Percentiles rank a stretch among this genome's conserved stretches.
Evolutionary conservation across 768 basidiomycete species (phyloP).

Genomic region (Glaciozyma antarctica): DNA sequence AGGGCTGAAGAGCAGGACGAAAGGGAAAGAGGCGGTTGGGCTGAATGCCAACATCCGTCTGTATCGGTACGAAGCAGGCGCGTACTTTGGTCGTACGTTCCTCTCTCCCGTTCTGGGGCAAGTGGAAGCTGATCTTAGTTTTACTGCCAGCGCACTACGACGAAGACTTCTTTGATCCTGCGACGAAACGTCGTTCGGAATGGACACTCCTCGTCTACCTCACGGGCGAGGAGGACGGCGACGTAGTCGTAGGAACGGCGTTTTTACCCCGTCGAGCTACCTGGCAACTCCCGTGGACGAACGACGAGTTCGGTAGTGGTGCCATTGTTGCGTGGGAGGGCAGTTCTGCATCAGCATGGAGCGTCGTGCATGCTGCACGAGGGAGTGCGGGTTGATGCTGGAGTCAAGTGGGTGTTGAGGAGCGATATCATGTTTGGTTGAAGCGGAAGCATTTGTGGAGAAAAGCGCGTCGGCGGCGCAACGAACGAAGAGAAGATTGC

Average conservation of each 20-base stretch:
- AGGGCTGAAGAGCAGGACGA: background rate
- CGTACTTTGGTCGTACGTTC: conserved; percentile 52
- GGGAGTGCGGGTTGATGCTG: conserved; percentile 48
- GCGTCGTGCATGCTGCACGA: conserved; percentile 43
- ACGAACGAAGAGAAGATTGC: too few species aligned
- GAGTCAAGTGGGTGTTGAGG: conserved; percentile 59
- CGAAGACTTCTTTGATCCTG: conserved; percentile 47
- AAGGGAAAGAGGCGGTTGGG: conserved; percentile 35
- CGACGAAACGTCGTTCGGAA: conserved; percentile 39
- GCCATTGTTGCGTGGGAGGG: conserved; percentile 21
- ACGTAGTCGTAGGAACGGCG: conserved; percentile 51
- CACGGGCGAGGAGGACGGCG: conserved; percentile 61
- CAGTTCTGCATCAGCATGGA: conserved; percentile 50
- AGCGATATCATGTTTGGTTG: conserved; percentile 32
- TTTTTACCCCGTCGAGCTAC: conserved; percentile 53
- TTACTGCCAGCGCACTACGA: conserved; percentile 53
- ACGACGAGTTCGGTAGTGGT: conserved; percentile 39
- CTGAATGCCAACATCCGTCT: conserved; percentile 65
- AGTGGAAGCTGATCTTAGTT: too few species aligned
- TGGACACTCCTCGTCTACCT: conserved; percentile 71
- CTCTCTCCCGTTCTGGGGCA: background rate
- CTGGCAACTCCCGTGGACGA: conserved; percentile 43
- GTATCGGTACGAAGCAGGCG: conserved; percentile 51
- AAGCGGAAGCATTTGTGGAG: background rate
- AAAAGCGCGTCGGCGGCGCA: too few species aligned